Conservation (phyloP, 108 stramenopile species). For the Nannochloropsis gaditana region DNA sequence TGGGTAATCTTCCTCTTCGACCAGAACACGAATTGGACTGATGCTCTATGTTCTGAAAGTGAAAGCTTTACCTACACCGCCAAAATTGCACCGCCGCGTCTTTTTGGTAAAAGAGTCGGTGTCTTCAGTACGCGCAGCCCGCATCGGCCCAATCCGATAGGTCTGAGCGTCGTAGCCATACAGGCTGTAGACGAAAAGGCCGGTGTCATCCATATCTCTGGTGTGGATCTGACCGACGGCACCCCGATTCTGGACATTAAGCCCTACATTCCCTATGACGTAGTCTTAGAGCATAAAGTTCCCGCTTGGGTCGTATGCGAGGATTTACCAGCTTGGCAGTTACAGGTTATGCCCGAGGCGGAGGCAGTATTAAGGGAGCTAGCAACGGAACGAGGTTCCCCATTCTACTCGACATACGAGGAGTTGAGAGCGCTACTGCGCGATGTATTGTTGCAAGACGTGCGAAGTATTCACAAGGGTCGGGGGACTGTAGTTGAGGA, state of each 20-base stretch:
- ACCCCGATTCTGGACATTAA: conserved; percentile 43
- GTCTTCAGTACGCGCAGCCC: conserved; percentile 85
- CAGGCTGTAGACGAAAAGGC: conserved; percentile 47
- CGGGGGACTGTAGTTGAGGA: conserved; percentile 27
- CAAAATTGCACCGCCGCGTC: conserved; percentile 49
- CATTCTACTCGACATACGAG: conserved; percentile 1
- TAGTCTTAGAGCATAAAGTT: conserved; percentile 14
- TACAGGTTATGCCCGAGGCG: conserved; percentile 7
- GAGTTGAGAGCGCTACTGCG: background rate
- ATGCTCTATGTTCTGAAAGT: conserved; percentile 32
- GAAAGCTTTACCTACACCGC: conserved; percentile 36
- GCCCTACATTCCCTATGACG: conserved; percentile 42
- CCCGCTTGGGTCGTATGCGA: background rate
- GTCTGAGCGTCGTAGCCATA: conserved; percentile 76
- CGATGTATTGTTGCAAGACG: conserved; percentile 41
- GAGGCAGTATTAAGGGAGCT: background rate
- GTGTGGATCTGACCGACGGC: conserved; percentile 39
- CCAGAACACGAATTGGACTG: conserved; percentile 74
- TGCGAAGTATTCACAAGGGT: conserved; percentile 40
- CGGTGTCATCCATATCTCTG: conserved; percentile 31
- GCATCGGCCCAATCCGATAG: conserved; percentile 87
- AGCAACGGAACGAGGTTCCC: background rate
- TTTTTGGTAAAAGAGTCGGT: conserved; percentile 71
- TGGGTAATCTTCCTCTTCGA: conserved; percentile 94
- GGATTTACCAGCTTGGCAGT: background rate